phyloP scores from a whole-genome alignment of 1,284 basidiomycete genomes.

The Caloboletus inedulis region DNA sequence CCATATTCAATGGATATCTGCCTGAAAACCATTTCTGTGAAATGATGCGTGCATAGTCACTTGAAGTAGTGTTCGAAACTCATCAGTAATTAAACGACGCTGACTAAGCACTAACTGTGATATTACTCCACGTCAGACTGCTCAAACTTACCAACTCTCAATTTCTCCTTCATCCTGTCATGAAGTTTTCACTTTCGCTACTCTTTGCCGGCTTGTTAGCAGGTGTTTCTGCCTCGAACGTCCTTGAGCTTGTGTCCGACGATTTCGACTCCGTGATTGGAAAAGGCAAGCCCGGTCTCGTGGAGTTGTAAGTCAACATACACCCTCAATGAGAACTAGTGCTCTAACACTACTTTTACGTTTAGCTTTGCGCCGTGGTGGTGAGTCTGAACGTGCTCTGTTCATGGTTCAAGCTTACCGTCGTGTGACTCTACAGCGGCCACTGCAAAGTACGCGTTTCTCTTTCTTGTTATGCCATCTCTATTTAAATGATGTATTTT shows the following conservation, averaged over 20 bases:
- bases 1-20: neutral
- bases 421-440: slow-evolving; percentile 45
- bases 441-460: slow-evolving; percentile 69
- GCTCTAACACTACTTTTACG: neutral
- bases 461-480: neutral
- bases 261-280: slow-evolving; percentile 80
- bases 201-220: slow-evolving; percentile 56
- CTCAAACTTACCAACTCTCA: neutral
- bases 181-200: slow-evolving; percentile 61
- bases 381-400: slow-evolving; percentile 41
- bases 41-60: neutral
- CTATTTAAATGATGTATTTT: slow-evolving; percentile 7
- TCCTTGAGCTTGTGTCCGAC: slow-evolving; percentile 69
- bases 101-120: slow-evolving; percentile 31
- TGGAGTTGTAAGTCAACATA: slow-evolving; percentile 76
- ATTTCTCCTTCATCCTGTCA: slow-evolving; percentile 38
- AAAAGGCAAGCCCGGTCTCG: slow-evolving; percentile 75
- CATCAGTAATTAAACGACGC: slow-evolving; percentile 3
- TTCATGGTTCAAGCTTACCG: neutral
- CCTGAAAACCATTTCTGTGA: neutral
- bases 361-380: slow-evolving; percentile 80
- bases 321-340: neutral
- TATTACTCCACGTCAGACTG: slow-evolving; percentile 28
- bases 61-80: no score
- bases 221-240: slow-evolving; percentile 71